Conservation (phyloP, 805 yeast species). For the Wickerhamomyces mucosus region DNA sequence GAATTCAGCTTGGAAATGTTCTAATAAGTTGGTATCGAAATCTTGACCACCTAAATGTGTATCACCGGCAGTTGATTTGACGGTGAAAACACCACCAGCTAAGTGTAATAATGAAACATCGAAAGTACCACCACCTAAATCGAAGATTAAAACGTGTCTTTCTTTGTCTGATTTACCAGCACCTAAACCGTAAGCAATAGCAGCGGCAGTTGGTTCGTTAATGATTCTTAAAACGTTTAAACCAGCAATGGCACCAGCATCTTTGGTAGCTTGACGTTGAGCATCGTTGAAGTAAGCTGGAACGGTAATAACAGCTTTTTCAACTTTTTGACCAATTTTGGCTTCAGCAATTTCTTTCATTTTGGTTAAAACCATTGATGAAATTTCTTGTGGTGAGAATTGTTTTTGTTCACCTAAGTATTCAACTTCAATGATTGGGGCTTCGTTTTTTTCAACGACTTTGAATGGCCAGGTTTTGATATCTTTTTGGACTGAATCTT, state of each 20-base stretch:
- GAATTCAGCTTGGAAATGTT: slow-evolving; percentile 89
- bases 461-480: slow-evolving; percentile 86
- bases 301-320: slow-evolving; percentile 69
- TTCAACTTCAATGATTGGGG: slow-evolving; percentile 63
- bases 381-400: slow-evolving; percentile 68
- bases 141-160: slow-evolving; percentile 86
- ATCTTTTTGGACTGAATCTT: slow-evolving; percentile 74
- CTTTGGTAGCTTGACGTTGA: slow-evolving; percentile 77
- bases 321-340: slow-evolving; percentile 60
- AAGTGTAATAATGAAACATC: slow-evolving; percentile 91
- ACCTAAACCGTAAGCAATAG: slow-evolving; percentile 98
- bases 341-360: slow-evolving; percentile 81
- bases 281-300: slow-evolving; percentile 78
- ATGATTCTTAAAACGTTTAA: slow-evolving; percentile 69
- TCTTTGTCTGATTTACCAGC: slow-evolving; percentile 75
- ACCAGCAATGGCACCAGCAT: slow-evolving; percentile 76
- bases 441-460: slow-evolving; percentile 53
- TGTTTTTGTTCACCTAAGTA: slow-evolving; percentile 61
- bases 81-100: slow-evolving; percentile 95
- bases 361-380: slow-evolving; percentile 69
- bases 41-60: slow-evolving; percentile 99
- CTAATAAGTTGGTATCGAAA: slow-evolving; percentile 92
- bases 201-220: slow-evolving; percentile 91
- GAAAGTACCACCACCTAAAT: slow-evolving; percentile 98
- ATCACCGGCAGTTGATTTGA: slow-evolving; percentile 98